phyloP scores from a whole-genome alignment of 1,284 basidiomycete genomes.

The Ceratobasidium sp. region DNA sequence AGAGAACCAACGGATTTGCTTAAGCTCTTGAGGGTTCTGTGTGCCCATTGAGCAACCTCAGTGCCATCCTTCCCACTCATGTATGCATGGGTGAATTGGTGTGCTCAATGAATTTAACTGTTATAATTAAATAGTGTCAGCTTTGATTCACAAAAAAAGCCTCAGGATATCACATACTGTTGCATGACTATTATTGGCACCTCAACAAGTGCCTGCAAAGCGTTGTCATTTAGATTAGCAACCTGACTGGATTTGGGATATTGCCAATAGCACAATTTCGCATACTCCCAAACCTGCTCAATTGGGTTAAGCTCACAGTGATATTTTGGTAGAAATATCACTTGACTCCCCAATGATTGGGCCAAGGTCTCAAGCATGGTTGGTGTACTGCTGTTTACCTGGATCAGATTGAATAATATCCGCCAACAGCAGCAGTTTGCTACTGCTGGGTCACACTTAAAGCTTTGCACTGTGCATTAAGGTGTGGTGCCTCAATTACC shows the following conservation, averaged over 20 bases:
- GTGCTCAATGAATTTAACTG: constrained; percentile 28
- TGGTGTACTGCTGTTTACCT: constrained; percentile 15
- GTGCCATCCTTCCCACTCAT: constrained; percentile 21
- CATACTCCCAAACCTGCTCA: constrained; percentile 2
- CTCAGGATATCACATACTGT: neutral
- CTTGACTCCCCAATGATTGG: neutral
- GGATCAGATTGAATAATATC: constrained; percentile 11
- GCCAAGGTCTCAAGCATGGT: constrained; percentile 24
- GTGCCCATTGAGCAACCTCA: constrained; percentile 31
- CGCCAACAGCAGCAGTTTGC: constrained; percentile 32
- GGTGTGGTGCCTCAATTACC: constrained; percentile 40
- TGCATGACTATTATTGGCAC: constrained; percentile 4
- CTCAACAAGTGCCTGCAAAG: neutral
- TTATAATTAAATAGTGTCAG: neutral
- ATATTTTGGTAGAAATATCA: constrained; percentile 37
- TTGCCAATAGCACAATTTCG: constrained; percentile 29
- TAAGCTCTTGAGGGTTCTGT: constrained; percentile 19
- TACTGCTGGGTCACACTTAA: constrained; percentile 2
- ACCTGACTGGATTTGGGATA: constrained; percentile 7
- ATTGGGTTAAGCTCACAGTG: constrained; percentile 34
- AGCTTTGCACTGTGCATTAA: constrained; percentile 26
- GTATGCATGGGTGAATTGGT: constrained; percentile 35
- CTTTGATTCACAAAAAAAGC: neutral
- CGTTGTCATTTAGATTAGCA: constrained; percentile 31
- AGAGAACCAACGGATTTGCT: too few species aligned